phyloP scores from a whole-genome alignment of 176 grass and related monocot species.

The Hsuehochloa calcarea region DNA sequence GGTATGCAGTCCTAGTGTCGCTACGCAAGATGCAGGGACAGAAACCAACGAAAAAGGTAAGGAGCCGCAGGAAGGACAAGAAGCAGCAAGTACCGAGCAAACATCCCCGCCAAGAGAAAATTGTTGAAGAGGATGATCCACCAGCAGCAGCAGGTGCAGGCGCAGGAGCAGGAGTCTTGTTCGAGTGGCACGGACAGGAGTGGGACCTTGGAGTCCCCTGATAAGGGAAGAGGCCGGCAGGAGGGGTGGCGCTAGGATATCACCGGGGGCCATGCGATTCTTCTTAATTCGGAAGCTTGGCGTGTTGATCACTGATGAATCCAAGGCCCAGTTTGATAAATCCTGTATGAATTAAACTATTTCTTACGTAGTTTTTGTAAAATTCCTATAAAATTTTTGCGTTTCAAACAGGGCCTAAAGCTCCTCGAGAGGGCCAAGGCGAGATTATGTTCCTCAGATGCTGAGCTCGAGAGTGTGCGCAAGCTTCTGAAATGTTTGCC shows the following conservation, averaged over 20 bases:
- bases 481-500: no score
- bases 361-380: no score
- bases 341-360: no score
- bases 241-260: conserved; percentile 40
- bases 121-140: neutral
- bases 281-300: no score
- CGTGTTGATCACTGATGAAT: no score
- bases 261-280: no score
- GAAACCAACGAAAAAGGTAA: conserved; percentile 38
- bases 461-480: no score
- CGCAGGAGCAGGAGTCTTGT: neutral
- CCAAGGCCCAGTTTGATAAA: no score
- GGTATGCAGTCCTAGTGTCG: conserved; percentile 13
- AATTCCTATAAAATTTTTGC: no score
- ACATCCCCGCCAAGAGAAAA: neutral
- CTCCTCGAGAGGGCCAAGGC: no score
- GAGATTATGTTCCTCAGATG: no score
- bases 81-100: neutral
- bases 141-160: neutral
- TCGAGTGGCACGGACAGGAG: conserved; percentile 27
- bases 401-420: no score
- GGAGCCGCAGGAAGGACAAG: neutral
- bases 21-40: conserved; percentile 44
- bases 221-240: conserved; percentile 69
- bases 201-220: conserved; percentile 64